These are phyloP conservation scores for Aspergillus bombycis DNA, from an alignment of 2,329 filamentous ascomycete species.

Conservation along the genomic window DNA sequence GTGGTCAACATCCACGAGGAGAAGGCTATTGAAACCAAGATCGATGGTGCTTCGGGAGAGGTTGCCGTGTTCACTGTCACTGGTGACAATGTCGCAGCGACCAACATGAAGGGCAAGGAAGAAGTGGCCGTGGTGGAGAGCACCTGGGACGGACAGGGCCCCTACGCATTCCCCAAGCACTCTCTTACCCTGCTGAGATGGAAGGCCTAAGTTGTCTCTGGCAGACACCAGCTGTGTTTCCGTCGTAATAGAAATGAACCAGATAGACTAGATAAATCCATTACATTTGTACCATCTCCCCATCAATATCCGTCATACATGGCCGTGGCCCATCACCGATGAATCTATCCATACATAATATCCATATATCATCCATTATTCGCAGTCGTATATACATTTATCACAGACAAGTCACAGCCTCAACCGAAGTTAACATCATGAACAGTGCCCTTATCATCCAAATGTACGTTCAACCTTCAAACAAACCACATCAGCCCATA, in stretches of 20 bases:
- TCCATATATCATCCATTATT: not conserved
- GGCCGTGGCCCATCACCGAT: not conserved
- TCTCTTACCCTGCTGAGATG: constrained; percentile 69
- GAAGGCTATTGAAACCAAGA: constrained; percentile 59
- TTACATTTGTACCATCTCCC: not conserved
- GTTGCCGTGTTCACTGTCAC: constrained; percentile 67
- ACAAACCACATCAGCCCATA: constrained; percentile 6
- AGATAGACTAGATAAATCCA: not conserved
- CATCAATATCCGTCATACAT: not conserved
- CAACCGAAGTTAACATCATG: constrained; percentile 48
- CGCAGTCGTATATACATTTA: not conserved
- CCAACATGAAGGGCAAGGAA: constrained; percentile 66
- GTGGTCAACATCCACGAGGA: constrained; percentile 73
- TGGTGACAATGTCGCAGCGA: constrained; percentile 58
- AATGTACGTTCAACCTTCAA: constrained; percentile 48
- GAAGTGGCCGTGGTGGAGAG: constrained; percentile 64
- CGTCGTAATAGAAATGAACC: not conserved
- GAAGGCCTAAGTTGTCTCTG: constrained; percentile 37
- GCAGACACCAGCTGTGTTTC: not conserved
- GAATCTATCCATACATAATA: not conserved
- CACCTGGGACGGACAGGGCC: constrained; percentile 65
- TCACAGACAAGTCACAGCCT: not conserved
- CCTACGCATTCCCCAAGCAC: constrained; percentile 69
- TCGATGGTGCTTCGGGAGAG: constrained; percentile 59
- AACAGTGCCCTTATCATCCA: constrained; percentile 48